Evolutionary conservation across 176 grass and related monocot genomes (phyloP).

Genomic region (Raddia distichophylla): DNA sequence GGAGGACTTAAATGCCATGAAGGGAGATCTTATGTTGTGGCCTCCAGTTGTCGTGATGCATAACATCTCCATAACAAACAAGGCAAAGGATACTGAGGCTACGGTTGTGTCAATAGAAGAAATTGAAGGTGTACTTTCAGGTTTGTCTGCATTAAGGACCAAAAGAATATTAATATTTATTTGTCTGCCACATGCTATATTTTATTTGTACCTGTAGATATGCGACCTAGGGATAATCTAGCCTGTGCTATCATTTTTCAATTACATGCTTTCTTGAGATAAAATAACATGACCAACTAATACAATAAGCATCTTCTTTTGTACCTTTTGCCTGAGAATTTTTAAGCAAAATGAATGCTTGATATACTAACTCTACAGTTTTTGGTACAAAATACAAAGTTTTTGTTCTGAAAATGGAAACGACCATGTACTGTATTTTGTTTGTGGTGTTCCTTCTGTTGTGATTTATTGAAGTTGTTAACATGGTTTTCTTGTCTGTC

Average conservation of each 20-base stretch:
- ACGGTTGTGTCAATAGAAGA: slow-evolving; percentile 57
- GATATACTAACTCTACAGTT: not conserved
- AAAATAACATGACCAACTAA: not conserved
- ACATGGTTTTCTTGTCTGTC: slow-evolving; percentile 8
- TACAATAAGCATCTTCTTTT: not conserved
- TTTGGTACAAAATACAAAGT: not conserved
- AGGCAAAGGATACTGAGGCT: slow-evolving; percentile 31
- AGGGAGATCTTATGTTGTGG: slow-evolving; percentile 84
- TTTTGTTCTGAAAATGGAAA: not conserved
- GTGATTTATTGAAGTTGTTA: slow-evolving; percentile 15
- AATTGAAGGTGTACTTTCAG: slow-evolving; percentile 71
- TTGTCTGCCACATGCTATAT: not conserved
- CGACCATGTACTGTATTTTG: not conserved
- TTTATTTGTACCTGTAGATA: not conserved
- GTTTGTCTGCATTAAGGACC: slow-evolving; percentile 49
- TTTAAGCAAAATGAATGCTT: slow-evolving; percentile 15
- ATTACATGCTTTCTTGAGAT: slow-evolving; percentile 15
- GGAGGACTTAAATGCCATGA: slow-evolving; percentile 66
- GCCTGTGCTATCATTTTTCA: slow-evolving; percentile 11
- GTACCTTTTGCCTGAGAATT: not conserved
- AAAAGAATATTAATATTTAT: slow-evolving; percentile 21
- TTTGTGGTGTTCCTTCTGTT: slow-evolving; percentile 9
- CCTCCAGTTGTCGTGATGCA: slow-evolving; percentile 85
- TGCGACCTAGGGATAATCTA: slow-evolving; percentile 8
- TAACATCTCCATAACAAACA: slow-evolving; percentile 54